phyloP scores from a whole-genome alignment of 2,329 filamentous ascomycete species.

The Nectriaceae sp. region DNA sequence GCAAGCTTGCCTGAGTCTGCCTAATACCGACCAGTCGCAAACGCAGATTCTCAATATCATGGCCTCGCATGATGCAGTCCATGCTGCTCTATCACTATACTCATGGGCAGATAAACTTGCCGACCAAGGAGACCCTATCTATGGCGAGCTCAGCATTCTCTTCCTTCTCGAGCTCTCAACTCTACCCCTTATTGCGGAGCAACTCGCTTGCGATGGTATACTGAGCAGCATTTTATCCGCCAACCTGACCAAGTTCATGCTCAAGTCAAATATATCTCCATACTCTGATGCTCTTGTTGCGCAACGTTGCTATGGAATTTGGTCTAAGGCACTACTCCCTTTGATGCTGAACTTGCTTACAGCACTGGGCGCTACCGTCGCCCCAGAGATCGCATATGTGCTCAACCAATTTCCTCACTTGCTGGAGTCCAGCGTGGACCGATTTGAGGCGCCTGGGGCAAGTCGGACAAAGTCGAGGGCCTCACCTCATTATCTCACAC shows the following conservation, averaged over 20 bases:
- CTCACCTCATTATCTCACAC: conserved; percentile 66
- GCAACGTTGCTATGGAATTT: conserved; percentile 82
- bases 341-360: conserved; percentile 86
- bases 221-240: conserved; percentile 78
- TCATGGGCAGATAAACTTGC: conserved; percentile 90
- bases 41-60: conserved; percentile 71
- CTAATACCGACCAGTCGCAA: conserved; percentile 71
- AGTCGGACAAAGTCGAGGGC: conserved; percentile 53
- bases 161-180: conserved; percentile 88
- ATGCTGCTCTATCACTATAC: conserved; percentile 83
- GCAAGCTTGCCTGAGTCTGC: conserved; percentile 79
- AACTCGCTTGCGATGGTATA: conserved; percentile 84
- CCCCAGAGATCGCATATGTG: conserved; percentile 82
- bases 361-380: conserved; percentile 77
- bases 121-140: conserved; percentile 79
- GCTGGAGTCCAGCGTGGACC: conserved; percentile 68
- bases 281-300: conserved; percentile 71
- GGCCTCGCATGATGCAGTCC: conserved; percentile 70
- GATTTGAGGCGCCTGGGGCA: conserved; percentile 65
- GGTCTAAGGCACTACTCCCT: conserved; percentile 85
- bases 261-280: conserved; percentile 70
- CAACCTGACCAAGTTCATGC: conserved; percentile 76
- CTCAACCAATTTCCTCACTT: conserved; percentile 87
- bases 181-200: conserved; percentile 79
- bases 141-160: conserved; percentile 86